These are phyloP conservation scores for Pharnaceum exiguum DNA, from an alignment of 148 eudicot species.

Conservation along the genomic window DNA sequence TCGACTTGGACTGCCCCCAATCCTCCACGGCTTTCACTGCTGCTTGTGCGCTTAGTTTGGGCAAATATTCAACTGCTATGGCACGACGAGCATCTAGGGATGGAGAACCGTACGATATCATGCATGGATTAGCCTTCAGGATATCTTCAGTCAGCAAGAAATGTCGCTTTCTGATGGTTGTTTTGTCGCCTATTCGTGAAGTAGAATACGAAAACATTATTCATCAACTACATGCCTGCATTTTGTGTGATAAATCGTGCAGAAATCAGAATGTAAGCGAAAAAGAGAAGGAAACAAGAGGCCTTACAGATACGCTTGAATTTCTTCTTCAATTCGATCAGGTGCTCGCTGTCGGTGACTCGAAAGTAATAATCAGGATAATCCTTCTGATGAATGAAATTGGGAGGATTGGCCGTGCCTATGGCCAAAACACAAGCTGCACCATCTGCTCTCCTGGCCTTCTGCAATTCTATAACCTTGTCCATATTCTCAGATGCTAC, in stretches of 20 bases:
- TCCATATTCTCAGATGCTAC: too few relatives aligned
- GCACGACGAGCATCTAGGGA: not conserved
- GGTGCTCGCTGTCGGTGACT: not conserved
- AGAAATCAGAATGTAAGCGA: not conserved
- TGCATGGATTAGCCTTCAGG: not conserved
- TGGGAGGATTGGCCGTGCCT: not conserved
- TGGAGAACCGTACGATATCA: not conserved
- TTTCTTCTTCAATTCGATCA: not conserved
- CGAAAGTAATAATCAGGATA: not conserved
- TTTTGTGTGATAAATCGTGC: not conserved
- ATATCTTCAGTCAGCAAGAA: not conserved
- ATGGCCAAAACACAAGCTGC: not conserved
- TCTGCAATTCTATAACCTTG: not conserved
- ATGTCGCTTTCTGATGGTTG: slow-evolving; percentile 1
- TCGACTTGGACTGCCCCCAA: slow-evolving; percentile 2
- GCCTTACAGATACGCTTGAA: not conserved
- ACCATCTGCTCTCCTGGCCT: not conserved
- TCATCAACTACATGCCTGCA: not conserved
- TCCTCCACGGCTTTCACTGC: not conserved
- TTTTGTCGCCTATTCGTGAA: not conserved
- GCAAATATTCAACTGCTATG: not conserved
- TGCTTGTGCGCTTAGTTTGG: not conserved
- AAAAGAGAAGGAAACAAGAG: not conserved
- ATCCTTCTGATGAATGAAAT: not conserved
- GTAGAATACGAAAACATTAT: not conserved